phyloP scores from a whole-genome alignment of 108 stramenopile genomes.

The Asterionellopsis glacialis region DNA sequence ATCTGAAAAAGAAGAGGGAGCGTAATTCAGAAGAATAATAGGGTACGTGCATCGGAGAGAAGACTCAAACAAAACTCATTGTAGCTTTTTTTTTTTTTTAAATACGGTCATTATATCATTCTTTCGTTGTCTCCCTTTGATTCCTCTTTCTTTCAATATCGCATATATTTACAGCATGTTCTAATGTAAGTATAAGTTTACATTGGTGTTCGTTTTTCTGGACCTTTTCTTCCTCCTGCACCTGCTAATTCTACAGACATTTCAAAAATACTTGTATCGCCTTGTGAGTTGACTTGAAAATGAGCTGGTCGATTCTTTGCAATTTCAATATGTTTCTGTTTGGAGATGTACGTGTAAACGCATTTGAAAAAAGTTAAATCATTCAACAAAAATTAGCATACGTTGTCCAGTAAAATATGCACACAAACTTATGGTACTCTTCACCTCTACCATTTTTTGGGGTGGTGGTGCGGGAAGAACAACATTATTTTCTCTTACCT shows the following conservation, averaged over 20 bases:
- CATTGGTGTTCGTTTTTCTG: neutral
- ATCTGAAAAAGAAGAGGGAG: no score
- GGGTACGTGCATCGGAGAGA: no score
- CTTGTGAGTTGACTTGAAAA: conserved; percentile 34
- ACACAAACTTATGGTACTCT: no score
- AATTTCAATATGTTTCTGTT: conserved; percentile 36
- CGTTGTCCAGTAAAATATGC: no score
- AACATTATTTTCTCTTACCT: no score
- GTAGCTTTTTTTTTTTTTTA: no score
- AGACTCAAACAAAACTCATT: no score
- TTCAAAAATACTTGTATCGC: conserved; percentile 37
- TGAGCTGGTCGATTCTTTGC: conserved; percentile 28
- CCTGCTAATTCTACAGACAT: conserved; percentile 41
- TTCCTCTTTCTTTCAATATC: neutral
- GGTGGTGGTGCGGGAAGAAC: no score
- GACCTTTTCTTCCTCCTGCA: neutral
- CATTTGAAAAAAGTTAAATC: neutral
- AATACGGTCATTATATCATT: no score
- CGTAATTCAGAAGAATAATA: no score
- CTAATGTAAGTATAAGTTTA: neutral
- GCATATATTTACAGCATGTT: neutral
- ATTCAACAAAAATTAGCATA: conserved; percentile 3
- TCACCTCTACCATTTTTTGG: no score
- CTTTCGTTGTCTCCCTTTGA: neutral
- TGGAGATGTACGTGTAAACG: neutral